Percentiles rank a stretch among this genome's conserved stretches.
Conservation (phyloP, 2,329 filamentous ascomycete genomes). For the Rutstroemia sp. region DNA sequence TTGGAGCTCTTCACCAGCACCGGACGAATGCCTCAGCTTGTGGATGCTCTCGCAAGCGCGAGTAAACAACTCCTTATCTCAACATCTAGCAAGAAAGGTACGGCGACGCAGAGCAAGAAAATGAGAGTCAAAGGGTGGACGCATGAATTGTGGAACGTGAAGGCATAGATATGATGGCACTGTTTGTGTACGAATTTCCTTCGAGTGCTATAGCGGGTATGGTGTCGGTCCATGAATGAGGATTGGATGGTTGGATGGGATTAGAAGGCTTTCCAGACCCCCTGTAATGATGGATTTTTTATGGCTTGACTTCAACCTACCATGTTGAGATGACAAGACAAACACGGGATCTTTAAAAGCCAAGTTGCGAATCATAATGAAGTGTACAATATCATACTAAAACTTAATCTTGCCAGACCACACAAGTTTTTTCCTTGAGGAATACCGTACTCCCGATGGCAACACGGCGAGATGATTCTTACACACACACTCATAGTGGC, state of each 20-base stretch:
- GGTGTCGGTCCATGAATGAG: background rate
- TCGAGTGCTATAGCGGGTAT: background rate
- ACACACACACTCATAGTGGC: too few relatives aligned
- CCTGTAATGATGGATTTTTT: constrained; percentile 1
- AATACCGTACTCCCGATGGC: too few relatives aligned
- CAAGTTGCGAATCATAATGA: constrained; percentile 1
- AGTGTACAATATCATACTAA: background rate
- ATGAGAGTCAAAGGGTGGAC: constrained; percentile 56
- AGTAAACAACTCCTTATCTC: constrained; percentile 36
- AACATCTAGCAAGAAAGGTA: constrained; percentile 41
- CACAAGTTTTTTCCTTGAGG: too few relatives aligned
- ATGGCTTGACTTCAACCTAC: background rate
- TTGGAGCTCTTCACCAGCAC: constrained; percentile 56
- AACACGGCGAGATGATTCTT: too few relatives aligned
- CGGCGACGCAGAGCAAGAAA: constrained; percentile 45
- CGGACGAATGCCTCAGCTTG: constrained; percentile 65
- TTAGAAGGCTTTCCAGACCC: background rate
- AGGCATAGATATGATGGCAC: constrained; percentile 11
- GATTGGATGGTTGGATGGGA: constrained; percentile 1
- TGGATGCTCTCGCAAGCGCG: constrained; percentile 59
- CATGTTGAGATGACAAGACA: background rate
- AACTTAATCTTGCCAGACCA: too few relatives aligned
- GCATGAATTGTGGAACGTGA: constrained; percentile 48
- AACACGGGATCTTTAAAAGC: background rate
- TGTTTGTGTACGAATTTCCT: background rate